phyloP scores from a whole-genome alignment of 768 basidiomycete genomes.

The Imleria badia region DNA sequence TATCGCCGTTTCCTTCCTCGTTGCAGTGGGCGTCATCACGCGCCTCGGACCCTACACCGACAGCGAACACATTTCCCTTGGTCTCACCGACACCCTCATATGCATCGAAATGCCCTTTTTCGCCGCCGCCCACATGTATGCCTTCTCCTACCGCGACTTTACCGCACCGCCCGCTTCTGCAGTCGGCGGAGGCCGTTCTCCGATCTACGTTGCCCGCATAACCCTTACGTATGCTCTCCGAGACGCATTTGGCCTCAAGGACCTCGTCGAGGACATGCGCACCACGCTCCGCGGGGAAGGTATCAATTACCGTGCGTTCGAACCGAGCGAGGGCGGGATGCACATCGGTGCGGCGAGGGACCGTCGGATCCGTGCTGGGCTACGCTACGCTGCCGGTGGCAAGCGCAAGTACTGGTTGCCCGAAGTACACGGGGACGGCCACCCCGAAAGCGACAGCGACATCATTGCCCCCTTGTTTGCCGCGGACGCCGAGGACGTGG shows the following conservation, averaged over 20 bases:
- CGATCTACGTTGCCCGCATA: slow-evolving; percentile 78
- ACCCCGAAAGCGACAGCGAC: slow-evolving; percentile 43
- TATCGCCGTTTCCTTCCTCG: slow-evolving; percentile 82
- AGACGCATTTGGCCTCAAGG: slow-evolving; percentile 84
- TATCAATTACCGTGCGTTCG: slow-evolving; percentile 95
- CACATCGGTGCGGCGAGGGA: slow-evolving; percentile 89
- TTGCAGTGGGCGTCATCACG: slow-evolving; percentile 73
- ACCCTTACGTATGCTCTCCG: slow-evolving; percentile 82
- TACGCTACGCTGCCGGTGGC: slow-evolving; percentile 91
- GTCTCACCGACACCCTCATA: slow-evolving; percentile 86
- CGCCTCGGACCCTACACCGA: slow-evolving; percentile 87
- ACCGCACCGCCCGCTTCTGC: slow-evolving; percentile 46
- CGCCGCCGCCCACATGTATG: slow-evolving; percentile 92
- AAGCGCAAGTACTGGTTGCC: slow-evolving; percentile 96
- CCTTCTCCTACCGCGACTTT: slow-evolving; percentile 90
- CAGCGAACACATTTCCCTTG: slow-evolving; percentile 84
- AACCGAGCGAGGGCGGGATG: slow-evolving; percentile 91
- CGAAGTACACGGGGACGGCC: slow-evolving; percentile 44
- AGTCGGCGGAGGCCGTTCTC: slow-evolving; percentile 27
- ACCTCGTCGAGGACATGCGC: slow-evolving; percentile 84
- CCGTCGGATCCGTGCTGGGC: slow-evolving; percentile 83
- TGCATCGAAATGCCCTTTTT: slow-evolving; percentile 98
- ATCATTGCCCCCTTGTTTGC: slow-evolving; percentile 75
- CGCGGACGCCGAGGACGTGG: slow-evolving; percentile 58
- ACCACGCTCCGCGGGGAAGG: slow-evolving; percentile 83